Base-by-base conservation (phyloP, 2,329 filamentous ascomycete genomes). In the Penicillium italicum region DNA sequence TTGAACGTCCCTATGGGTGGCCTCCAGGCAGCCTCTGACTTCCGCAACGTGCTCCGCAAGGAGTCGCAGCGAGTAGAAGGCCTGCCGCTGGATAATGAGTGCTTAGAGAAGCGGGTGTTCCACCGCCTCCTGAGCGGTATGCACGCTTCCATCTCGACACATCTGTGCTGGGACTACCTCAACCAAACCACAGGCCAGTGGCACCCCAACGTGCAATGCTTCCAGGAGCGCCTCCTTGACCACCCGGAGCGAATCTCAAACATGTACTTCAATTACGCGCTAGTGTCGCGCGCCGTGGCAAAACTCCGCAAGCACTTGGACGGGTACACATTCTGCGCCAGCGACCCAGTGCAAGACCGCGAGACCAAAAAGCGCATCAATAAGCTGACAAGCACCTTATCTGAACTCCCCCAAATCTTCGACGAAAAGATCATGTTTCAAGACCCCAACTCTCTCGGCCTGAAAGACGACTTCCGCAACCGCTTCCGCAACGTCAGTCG, bases 71-170 rank as follows among this genome's bases (percentile, higher is more conserved):
- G 67, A 8, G 75, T 80, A 58, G 77, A 80, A 8, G 82, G 84
- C 0, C 79, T 93, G 47, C 89, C 94, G 62, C 81, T 86, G 45
- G 91, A 96, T 63, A 92, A 97, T 64, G 90, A 96, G 69, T 99
- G 94, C 68, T 78, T 99, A 24, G 94, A 99, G 79, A 97, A 99
- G 81, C 88, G 94, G n/a, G 94, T 97, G 36, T 99, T 99, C 73
- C 94, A 97, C 76, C 85, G 92, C 7, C 86, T 99, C 60, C 85
- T 99, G 59, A 96, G 91, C 49, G 94, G 94, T 41, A 97, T 99
- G 94, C 94, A 99, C 74, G 91, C 94, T 16, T 96, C 92, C 61
- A 99, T 99, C 73, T 96, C 91, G 62, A 90, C 92, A 0, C 94
- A 99, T 74, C 80, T 99, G 40, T 99, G 94, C 82, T 94, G 89